Percentiles rank a stretch among this genome's conserved stretches.
These are phyloP conservation scores for Yamadazyma dendronema DNA, from an alignment of 1,139 yeast species.

Conservation along the genomic window DNA sequence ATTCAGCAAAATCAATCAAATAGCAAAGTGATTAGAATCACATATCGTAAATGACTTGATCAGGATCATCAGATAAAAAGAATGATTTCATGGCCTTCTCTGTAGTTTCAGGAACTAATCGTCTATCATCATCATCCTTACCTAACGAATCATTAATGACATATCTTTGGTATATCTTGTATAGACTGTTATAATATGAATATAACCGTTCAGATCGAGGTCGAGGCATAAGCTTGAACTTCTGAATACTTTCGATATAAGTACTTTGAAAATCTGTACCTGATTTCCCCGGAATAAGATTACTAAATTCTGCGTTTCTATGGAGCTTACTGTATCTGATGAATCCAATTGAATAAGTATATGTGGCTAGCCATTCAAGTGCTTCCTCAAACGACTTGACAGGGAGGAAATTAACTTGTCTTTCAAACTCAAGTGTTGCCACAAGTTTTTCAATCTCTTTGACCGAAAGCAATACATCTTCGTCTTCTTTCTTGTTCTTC, in stretches of 20 bases:
- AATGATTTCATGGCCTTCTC: slow-evolving; percentile 46
- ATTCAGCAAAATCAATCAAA: slow-evolving; percentile 48
- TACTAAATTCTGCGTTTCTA: slow-evolving; percentile 52
- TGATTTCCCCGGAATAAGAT: slow-evolving; percentile 53
- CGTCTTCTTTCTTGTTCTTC: slow-evolving; percentile 10
- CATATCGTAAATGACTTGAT: slow-evolving; percentile 27
- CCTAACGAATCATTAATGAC: slow-evolving; percentile 27
- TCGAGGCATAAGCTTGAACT: slow-evolving; percentile 57
- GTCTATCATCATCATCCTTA: slow-evolving; percentile 24
- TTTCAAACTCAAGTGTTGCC: slow-evolving; percentile 27
- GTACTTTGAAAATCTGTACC: slow-evolving; percentile 49
- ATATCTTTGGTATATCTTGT: slow-evolving; percentile 32
- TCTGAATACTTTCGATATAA: slow-evolving; percentile 48
- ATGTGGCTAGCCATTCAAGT: slow-evolving; percentile 51
- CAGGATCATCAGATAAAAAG: slow-evolving; percentile 51
- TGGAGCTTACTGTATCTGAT: slow-evolving; percentile 55
- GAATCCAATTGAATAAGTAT: slow-evolving; percentile 54
- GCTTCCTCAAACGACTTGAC: slow-evolving; percentile 48
- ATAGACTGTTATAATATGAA: slow-evolving; percentile 37
- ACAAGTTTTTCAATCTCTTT: slow-evolving; percentile 35
- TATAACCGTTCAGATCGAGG: slow-evolving; percentile 34
- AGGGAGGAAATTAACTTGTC: slow-evolving; percentile 47
- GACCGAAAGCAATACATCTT: slow-evolving; percentile 23
- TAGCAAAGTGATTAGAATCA: slow-evolving; percentile 15
- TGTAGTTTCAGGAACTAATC: slow-evolving; percentile 30